Evolutionary conservation across 1,284 basidiomycete species (phyloP).

Genomic region (Porogramme epimiltina): DNA sequence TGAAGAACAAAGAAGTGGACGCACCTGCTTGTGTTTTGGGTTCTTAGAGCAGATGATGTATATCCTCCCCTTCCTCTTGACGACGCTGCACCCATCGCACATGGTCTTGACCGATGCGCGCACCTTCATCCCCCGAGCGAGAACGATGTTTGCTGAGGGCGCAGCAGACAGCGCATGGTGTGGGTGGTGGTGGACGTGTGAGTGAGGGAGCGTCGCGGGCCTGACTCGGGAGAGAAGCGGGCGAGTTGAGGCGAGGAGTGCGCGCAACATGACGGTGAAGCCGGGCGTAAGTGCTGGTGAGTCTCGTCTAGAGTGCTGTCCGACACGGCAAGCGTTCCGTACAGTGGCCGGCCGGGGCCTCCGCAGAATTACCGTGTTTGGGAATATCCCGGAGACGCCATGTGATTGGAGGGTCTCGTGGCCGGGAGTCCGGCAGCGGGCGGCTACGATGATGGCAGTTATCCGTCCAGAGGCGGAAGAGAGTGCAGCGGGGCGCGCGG

Average conservation of each 20-base stretch:
- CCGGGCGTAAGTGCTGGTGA: not conserved
- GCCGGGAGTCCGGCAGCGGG: not conserved
- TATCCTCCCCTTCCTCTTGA: constrained; percentile 87
- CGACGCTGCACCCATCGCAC: constrained; percentile 89
- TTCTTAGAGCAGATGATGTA: constrained; percentile 95
- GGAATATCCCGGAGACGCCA: not conserved
- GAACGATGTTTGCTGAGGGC: constrained; percentile 31
- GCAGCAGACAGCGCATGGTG: constrained; percentile 30
- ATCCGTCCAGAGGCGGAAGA: not conserved
- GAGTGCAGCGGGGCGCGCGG: not conserved
- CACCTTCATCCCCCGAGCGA: constrained; percentile 92
- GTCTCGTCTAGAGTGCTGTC: not conserved
- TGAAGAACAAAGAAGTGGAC: constrained; percentile 27
- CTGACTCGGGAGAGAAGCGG: constrained; percentile 59
- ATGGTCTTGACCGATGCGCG: constrained; percentile 91
- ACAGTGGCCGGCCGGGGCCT: too few species aligned
- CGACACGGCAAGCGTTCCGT: too few species aligned
- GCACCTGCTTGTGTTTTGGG: constrained; percentile 97
- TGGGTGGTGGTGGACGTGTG: constrained; percentile 33
- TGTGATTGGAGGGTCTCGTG: constrained; percentile 9
- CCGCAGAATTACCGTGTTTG: not conserved
- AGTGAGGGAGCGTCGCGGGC: constrained; percentile 37
- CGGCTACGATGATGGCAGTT: not conserved
- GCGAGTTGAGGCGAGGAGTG: constrained; percentile 60
- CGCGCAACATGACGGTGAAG: constrained; percentile 57